Conservation (phyloP, 1,284 basidiomycete species). For the Moniliophthora roreri region DNA sequence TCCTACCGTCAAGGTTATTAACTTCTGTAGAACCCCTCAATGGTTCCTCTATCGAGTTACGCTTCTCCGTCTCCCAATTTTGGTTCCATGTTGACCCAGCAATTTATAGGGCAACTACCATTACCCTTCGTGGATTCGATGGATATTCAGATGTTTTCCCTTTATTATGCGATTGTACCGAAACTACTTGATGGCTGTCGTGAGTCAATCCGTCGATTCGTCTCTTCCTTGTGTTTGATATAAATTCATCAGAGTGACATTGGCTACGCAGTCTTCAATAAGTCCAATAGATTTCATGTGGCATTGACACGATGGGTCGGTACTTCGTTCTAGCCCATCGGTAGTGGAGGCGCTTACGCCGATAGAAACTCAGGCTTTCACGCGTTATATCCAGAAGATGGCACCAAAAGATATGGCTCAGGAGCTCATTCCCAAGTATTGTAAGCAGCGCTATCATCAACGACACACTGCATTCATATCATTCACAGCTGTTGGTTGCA, state of each 20-base stretch:
- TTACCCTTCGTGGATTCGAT: slow-evolving; percentile 43
- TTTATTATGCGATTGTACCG: slow-evolving; percentile 46
- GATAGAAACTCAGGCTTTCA: slow-evolving; percentile 30
- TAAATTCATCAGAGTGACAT: slow-evolving; percentile 33
- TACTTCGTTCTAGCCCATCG: background rate
- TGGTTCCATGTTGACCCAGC: no score
- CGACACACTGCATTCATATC: background rate
- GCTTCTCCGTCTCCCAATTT: slow-evolving; percentile 8
- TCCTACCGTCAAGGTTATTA: slow-evolving; percentile 46
- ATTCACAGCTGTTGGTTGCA: slow-evolving; percentile 50
- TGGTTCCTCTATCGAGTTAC: slow-evolving; percentile 48
- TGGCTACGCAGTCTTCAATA: slow-evolving; percentile 34
- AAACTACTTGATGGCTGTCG: slow-evolving; percentile 42
- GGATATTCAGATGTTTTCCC: slow-evolving; percentile 50
- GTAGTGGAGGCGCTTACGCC: slow-evolving; percentile 1
- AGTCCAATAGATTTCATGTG: slow-evolving; percentile 31
- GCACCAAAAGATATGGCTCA: slow-evolving; percentile 45
- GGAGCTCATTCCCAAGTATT: slow-evolving; percentile 47
- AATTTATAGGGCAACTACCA: slow-evolving; percentile 32
- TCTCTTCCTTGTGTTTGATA: background rate
- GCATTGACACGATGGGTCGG: slow-evolving; percentile 29
- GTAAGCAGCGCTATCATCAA: slow-evolving; percentile 27
- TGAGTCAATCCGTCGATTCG: slow-evolving; percentile 23
- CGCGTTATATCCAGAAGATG: slow-evolving; percentile 41
- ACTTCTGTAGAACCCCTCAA: slow-evolving; percentile 53